A percentile compares a stretch with the other conserved stretches of the same genome.
phyloP scores from a whole-genome alignment of 2,329 filamentous ascomycete genomes.

The Botrytis cinerea region DNA sequence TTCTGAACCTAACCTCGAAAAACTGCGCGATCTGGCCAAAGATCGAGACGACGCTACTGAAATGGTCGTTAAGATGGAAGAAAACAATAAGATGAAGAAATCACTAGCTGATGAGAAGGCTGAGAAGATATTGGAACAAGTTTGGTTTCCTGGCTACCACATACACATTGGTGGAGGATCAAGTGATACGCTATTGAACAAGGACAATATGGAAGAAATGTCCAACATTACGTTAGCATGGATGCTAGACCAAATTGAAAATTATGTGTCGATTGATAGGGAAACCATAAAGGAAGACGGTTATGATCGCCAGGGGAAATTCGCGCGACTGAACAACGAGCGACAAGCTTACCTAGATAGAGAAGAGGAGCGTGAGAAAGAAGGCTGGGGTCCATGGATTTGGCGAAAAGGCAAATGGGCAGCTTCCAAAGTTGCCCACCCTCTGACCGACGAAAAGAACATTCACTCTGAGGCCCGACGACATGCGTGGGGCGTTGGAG shows the following conservation, averaged over 20 bases:
- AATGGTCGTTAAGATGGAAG: neutral
- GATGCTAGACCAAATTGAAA: conserved; percentile 28
- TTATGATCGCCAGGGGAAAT: neutral
- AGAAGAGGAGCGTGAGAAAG: neutral
- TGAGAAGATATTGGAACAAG: conserved; percentile 29
- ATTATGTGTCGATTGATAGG: conserved; percentile 4
- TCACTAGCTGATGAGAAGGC: neutral
- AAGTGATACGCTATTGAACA: conserved; percentile 9
- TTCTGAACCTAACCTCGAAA: neutral
- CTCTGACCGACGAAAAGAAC: neutral
- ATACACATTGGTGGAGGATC: conserved; percentile 31
- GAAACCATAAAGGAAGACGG: neutral
- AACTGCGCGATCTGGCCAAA: neutral
- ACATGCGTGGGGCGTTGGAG: neutral
- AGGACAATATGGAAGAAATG: conserved; percentile 23
- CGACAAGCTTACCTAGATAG: neutral
- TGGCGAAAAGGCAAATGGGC: conserved; percentile 3
- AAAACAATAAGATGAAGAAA: conserved; percentile 29
- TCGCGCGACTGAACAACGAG: neutral
- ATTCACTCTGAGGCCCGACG: neutral
- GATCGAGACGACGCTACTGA: neutral
- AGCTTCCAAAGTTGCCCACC: conserved; percentile 3
- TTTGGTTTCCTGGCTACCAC: conserved; percentile 35
- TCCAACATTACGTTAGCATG: conserved; percentile 30
- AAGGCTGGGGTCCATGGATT: neutral